Conservation (phyloP, 1,139 yeast species). For the Sugiyamaella japonica region DNA sequence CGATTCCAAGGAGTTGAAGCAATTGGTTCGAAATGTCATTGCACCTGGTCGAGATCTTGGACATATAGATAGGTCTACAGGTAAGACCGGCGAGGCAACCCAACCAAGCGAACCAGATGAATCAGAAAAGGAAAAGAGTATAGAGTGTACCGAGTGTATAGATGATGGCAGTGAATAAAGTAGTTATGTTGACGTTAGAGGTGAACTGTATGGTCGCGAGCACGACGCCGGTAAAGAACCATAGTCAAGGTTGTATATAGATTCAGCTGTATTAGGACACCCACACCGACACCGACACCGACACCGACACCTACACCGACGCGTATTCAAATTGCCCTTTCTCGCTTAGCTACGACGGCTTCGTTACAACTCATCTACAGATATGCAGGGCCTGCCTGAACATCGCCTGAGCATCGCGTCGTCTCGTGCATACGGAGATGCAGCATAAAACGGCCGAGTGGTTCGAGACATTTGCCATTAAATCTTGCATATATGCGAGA, state of each 20-base stretch:
- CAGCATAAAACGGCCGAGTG: background rate
- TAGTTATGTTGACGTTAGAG: background rate
- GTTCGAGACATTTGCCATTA: background rate
- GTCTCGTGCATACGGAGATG: background rate
- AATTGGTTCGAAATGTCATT: constrained; percentile 50
- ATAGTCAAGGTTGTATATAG: too few relatives aligned
- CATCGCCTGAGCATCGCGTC: too few relatives aligned
- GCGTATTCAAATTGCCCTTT: too few relatives aligned
- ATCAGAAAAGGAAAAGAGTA: background rate
- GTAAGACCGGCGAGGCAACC: background rate
- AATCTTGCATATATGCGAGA: background rate
- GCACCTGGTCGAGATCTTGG: constrained; percentile 50
- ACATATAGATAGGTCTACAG: constrained; percentile 43
- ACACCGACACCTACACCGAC: too few relatives aligned
- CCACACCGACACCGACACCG: too few relatives aligned
- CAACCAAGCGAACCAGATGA: background rate
- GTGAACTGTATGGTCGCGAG: too few relatives aligned
- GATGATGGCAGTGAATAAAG: background rate
- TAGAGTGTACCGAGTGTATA: constrained; percentile 4
- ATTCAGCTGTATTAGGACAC: too few relatives aligned
- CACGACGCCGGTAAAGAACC: too few relatives aligned
- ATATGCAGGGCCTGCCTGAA: background rate
- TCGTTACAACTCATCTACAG: too few relatives aligned
- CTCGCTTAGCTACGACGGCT: too few relatives aligned
- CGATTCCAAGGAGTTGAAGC: constrained; percentile 55